phyloP scores from a whole-genome alignment of 1,284 basidiomycete species.

The Leccinum solheimii region DNA sequence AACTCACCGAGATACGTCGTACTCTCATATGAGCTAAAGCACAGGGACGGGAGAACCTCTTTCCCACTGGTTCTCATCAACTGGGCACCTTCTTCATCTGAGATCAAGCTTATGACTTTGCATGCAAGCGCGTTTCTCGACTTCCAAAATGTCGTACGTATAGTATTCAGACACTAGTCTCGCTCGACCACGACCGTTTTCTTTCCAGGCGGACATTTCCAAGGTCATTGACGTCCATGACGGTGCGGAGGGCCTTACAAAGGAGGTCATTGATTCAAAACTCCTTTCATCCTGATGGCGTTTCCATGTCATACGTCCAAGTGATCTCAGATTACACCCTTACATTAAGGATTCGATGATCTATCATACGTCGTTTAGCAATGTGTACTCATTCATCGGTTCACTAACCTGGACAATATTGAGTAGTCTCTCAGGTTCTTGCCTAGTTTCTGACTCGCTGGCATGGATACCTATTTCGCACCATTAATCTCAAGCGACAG shows the following conservation, averaged over 20 bases:
- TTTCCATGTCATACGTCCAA: not conserved
- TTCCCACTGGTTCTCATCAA: conserved; percentile 85
- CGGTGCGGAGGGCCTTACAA: conserved; percentile 78
- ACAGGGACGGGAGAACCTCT: conserved; percentile 82
- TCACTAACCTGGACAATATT: not conserved
- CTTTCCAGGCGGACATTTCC: conserved; percentile 61
- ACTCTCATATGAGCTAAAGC: conserved; percentile 79
- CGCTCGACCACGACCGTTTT: conserved; percentile 1
- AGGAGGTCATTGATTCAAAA: conserved; percentile 64
- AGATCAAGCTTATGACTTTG: conserved; percentile 76
- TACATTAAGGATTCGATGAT: not conserved
- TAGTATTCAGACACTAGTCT: not conserved
- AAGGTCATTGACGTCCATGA: conserved; percentile 82
- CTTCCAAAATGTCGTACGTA: conserved; percentile 73
- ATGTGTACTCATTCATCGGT: not conserved
- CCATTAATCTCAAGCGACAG: too few species aligned
- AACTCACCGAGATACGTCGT: conserved; percentile 88
- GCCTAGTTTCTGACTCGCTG: not conserved
- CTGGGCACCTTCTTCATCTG: conserved; percentile 78
- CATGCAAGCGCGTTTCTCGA: conserved; percentile 81
- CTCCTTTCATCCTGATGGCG: conserved; percentile 41
- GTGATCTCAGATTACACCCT: not conserved
- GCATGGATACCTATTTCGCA: not conserved
- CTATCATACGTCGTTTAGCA: not conserved
- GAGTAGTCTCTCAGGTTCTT: not conserved